Evolutionary conservation across 2,329 filamentous ascomycete species (phyloP).

Genomic region (Microdochium trichocladiopsis): DNA sequence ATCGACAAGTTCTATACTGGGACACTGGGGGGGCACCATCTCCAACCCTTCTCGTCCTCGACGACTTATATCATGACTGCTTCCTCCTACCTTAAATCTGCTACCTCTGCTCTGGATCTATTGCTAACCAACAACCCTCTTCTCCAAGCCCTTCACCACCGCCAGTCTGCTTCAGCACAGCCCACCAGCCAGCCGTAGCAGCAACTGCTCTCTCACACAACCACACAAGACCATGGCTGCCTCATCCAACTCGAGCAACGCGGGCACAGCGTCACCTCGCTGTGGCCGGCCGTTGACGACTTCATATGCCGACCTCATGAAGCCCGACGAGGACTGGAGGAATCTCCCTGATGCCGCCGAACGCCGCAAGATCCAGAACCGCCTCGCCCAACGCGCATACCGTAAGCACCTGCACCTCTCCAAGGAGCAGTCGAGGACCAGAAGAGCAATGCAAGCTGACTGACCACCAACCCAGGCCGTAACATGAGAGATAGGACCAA

Average conservation of each 20-base stretch:
- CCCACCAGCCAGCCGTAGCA: neutral
- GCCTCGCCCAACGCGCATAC: conserved; percentile 24
- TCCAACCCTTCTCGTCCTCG: neutral
- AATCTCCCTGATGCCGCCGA: conserved; percentile 23
- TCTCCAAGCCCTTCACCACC: neutral
- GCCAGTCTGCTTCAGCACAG: too few species aligned
- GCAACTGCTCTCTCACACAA: neutral
- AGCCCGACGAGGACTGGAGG: conserved; percentile 25
- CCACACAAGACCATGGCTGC: neutral
- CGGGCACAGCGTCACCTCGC: conserved; percentile 19
- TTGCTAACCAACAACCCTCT: neutral
- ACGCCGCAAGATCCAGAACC: conserved; percentile 25
- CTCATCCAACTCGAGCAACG: conserved; percentile 8
- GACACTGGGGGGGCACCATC: neutral
- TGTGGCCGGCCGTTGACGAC: conserved; percentile 22
- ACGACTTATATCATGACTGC: too few species aligned
- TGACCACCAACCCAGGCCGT: conserved; percentile 13
- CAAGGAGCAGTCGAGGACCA: neutral
- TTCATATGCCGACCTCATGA: conserved; percentile 24
- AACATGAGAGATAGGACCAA: conserved; percentile 24
- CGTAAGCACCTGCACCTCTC: conserved; percentile 16
- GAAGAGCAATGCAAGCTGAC: neutral
- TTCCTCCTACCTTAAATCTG: neutral
- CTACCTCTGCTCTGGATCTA: neutral
- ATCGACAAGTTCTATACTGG: neutral